These are phyloP conservation scores for Cryphonectria parasitica DNA, from an alignment of 2,329 filamentous ascomycete genomes.

Conservation along the genomic window DNA sequence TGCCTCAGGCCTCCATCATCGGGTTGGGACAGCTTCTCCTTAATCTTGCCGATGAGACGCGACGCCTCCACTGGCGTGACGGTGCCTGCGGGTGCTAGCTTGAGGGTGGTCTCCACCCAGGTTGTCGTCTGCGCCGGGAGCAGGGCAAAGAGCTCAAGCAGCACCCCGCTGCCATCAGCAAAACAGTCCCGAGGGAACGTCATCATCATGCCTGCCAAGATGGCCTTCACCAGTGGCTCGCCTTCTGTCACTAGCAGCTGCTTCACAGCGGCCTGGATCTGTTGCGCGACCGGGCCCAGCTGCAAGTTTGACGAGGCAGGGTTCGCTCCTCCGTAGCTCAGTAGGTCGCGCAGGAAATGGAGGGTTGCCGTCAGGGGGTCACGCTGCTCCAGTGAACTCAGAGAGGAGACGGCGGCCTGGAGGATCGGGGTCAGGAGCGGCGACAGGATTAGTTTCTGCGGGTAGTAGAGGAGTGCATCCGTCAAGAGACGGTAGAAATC, in stretches of 20 bases:
- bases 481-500: conserved; percentile 94
- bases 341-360: conserved; percentile 88
- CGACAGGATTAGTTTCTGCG: conserved; percentile 80
- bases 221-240: conserved; percentile 79
- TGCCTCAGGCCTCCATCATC: conserved; percentile 67
- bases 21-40: conserved; percentile 72
- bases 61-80: conserved; percentile 81
- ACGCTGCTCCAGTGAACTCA: conserved; percentile 80
- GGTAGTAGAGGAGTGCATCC: conserved; percentile 92
- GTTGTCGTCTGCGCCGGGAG: conserved; percentile 76
- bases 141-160: conserved; percentile 86
- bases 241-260: conserved; percentile 72
- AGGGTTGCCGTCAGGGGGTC: conserved; percentile 90
- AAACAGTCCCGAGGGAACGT: conserved; percentile 96
- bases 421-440: conserved; percentile 81
- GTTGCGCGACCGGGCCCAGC: conserved; percentile 63
- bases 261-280: conserved; percentile 75
- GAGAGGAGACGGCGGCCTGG: conserved; percentile 81
- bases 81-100: conserved; percentile 80
- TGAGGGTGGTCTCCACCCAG: conserved; percentile 85
- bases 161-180: conserved; percentile 88
- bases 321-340: conserved; percentile 84
- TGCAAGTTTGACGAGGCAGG: conserved; percentile 64
- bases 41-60: conserved; percentile 78
- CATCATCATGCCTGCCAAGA: conserved; percentile 99